A percentile compares a stretch with the other conserved stretches of the same genome.
phyloP scores from a whole-genome alignment of 2,329 filamentous ascomycete species.

The Sporothrix sp. region DNA sequence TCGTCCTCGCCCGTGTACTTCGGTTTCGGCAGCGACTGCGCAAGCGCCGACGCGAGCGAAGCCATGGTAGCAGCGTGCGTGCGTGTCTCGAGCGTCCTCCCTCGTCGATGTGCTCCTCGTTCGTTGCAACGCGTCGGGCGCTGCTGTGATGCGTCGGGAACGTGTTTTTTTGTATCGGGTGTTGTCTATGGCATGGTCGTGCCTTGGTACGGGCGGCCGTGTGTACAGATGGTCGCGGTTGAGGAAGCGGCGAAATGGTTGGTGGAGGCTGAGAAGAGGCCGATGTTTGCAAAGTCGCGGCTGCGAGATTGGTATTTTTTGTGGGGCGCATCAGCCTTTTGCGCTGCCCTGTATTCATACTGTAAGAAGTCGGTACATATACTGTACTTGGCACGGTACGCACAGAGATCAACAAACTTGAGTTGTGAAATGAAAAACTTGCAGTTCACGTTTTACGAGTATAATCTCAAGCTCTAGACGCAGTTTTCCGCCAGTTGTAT shows the following conservation, averaged over 20 bases:
- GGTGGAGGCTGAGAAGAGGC: background rate
- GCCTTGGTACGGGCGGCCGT: too few relatives aligned
- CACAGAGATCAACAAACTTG: background rate
- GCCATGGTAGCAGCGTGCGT: slow-evolving; percentile 38
- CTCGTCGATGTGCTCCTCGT: background rate
- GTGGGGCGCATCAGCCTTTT: background rate
- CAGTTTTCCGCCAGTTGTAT: too few relatives aligned
- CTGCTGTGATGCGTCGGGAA: too few relatives aligned
- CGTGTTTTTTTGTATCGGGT: too few relatives aligned
- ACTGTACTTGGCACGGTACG: background rate
- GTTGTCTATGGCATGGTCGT: background rate
- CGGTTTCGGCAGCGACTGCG: slow-evolving; percentile 74
- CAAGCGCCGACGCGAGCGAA: slow-evolving; percentile 60
- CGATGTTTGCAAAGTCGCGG: slow-evolving; percentile 7
- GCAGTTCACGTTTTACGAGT: too few relatives aligned
- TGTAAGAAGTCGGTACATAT: too few relatives aligned
- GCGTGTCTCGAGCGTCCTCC: background rate
- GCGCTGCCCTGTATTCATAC: too few relatives aligned
- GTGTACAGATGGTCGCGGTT: background rate
- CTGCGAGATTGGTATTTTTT: slow-evolving; percentile 9
- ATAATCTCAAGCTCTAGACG: too few relatives aligned
- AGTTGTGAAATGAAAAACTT: too few relatives aligned
- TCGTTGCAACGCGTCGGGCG: background rate
- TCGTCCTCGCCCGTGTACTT: slow-evolving; percentile 88
- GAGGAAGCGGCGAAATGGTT: background rate